Evolutionary conservation across 2,329 filamentous ascomycete genomes (phyloP), one percentile per base, ranked within the genome.

Genomic region (Colletotrichum gloeosporioides): DNA sequence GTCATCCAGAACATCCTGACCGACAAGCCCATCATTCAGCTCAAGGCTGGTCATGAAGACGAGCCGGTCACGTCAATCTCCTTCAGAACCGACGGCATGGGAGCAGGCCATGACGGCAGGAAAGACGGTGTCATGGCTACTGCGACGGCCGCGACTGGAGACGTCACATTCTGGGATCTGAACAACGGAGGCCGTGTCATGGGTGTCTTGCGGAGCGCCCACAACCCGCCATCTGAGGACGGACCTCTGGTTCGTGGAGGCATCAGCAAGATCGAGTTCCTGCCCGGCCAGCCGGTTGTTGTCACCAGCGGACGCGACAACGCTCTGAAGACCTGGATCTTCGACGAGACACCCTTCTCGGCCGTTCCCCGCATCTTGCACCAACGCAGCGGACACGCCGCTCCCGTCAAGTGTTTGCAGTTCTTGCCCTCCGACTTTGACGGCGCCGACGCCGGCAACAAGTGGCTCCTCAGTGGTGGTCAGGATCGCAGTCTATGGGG

Each of bases 81-180:
- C 0, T 99, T 99, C 87, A 92, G 98, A 69, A 97, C 94, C 1
- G 97, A 99, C 81, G 95, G 95, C 8, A 87, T 95, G 70, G 97
- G 97, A 31, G 96, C 97, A 18, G 96, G 96, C 9, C 92, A 95
- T 39, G 95, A 98, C 84, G 96, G 96, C 1, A 92, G 93, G 71
- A 93, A 93, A 79, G 92, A 96, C 44, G 97, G 97, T 70, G 95
- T 98, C 71, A 98, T 99, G 96, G 96, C 96, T 9, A 99, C 97
- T 1, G 93, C 95, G 10, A 96, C 95, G 27, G 88, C 89, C 31
- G 89, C 91, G 6, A 96, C 91, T 77, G 96, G 97, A 39, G 97
- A 99, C 84, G 91, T 99, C 61, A 98, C 95, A 0, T 94, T 99
- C 78, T 99, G 97, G 97, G 97, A 99, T 83, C 89, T 99, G 73